A percentile compares a stretch with the other conserved stretches of the same genome.
Conservation (phyloP, 257 asterid genomes). For the Nicotiana attenuata region DNA sequence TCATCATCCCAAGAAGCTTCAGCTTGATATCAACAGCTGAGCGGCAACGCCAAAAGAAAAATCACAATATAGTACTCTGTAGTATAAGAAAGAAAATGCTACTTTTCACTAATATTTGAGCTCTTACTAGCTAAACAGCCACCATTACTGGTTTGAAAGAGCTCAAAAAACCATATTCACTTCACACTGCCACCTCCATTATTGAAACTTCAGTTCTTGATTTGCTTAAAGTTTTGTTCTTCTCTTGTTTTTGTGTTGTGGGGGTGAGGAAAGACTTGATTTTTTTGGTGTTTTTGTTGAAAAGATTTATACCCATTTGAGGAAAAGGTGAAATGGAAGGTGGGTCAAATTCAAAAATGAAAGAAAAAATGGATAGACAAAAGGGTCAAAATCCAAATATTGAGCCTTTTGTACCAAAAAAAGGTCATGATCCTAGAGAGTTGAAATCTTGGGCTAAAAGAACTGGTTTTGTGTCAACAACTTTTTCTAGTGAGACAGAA, state of each 20-base stretch:
- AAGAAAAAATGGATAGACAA: conserved; percentile 31
- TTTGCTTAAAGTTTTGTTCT: conserved; percentile 10
- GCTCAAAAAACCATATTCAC: conserved; percentile 10
- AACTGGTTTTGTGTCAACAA: conserved; percentile 88
- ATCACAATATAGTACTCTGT: neutral
- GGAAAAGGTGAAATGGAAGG: conserved; percentile 56
- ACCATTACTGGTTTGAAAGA: neutral
- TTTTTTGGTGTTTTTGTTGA: conserved; percentile 8
- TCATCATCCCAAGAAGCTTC: neutral
- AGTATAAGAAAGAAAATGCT: conserved; percentile 6
- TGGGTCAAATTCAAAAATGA: conserved; percentile 56
- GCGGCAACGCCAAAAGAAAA: conserved; percentile 25
- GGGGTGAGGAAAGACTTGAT: conserved; percentile 7
- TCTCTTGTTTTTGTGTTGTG: conserved; percentile 13
- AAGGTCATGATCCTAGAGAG: conserved; percentile 76
- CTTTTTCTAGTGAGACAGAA: conserved; percentile 66
- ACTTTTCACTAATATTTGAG: conserved; percentile 16
- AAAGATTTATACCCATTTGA: conserved; percentile 27
- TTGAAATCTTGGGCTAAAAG: conserved; percentile 97
- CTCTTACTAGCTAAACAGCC: conserved; percentile 20
- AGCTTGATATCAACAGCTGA: conserved; percentile 26
- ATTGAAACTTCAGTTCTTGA: neutral
- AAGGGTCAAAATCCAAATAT: conserved; percentile 47
- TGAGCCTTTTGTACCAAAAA: conserved; percentile 72
- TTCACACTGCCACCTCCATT: neutral